These are phyloP conservation scores for Nephelium lappaceum DNA, from an alignment of 345 rosid genomes.

Conservation along the genomic window DNA sequence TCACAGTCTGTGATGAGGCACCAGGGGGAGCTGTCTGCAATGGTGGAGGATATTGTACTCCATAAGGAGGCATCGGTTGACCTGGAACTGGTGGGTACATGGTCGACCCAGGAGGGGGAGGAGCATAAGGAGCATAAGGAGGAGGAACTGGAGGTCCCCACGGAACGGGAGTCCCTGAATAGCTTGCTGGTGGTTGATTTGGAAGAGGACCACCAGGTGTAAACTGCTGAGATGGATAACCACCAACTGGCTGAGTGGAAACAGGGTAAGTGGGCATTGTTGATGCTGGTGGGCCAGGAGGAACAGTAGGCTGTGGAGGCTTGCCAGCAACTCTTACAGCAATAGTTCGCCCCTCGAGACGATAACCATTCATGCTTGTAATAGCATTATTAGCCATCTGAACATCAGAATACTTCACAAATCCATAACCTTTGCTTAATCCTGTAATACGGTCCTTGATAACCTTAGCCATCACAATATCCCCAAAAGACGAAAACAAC, in stretches of 20 bases:
- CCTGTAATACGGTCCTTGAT: slow-evolving; percentile 83
- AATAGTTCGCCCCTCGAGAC: slow-evolving; percentile 82
- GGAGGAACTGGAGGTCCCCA: slow-evolving; percentile 93
- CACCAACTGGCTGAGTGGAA: slow-evolving; percentile 63
- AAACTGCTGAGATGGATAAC: slow-evolving; percentile 80
- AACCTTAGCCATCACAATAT: slow-evolving; percentile 97
- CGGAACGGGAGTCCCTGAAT: slow-evolving; percentile 66
- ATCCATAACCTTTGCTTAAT: slow-evolving; percentile 90
- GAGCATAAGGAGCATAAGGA: slow-evolving; percentile 74
- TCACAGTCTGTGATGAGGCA: slow-evolving; percentile 45
- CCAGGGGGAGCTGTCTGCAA: slow-evolving; percentile 76
- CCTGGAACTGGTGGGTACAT: slow-evolving; percentile 76
- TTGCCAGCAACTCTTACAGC: slow-evolving; percentile 98
- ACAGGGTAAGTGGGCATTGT: slow-evolving; percentile 63
- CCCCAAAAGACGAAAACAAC: slow-evolving; percentile 84
- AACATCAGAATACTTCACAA: slow-evolving; percentile 84
- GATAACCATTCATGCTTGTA: slow-evolving; percentile 82
- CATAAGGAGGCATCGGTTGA: slow-evolving; percentile 91
- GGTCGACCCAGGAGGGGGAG: slow-evolving; percentile 78
- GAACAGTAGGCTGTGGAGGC: slow-evolving; percentile 80
- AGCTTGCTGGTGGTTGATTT: slow-evolving; percentile 54
- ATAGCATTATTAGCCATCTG: slow-evolving; percentile 90
- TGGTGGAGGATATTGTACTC: slow-evolving; percentile 73
- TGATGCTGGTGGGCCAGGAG: slow-evolving; percentile 75
- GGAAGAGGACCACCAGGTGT: slow-evolving; percentile 73